phyloP scores from a whole-genome alignment of 495 filamentous ascomycete species.

The Aspergillus egyptiacus region DNA sequence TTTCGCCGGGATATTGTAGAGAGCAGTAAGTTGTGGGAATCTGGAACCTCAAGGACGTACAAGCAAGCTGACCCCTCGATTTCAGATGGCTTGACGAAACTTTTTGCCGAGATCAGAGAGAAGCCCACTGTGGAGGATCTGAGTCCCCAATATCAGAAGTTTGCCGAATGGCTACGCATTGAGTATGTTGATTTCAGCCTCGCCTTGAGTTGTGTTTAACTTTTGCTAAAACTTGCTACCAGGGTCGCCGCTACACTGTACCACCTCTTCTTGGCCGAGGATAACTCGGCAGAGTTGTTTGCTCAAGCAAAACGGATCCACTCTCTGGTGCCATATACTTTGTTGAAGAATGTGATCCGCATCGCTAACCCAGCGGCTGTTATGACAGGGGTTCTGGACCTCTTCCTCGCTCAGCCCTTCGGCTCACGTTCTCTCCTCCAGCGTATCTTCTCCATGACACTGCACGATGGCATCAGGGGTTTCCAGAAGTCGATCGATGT shows the following conservation, averaged over 20 bases:
- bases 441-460: conserved; percentile 83
- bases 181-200: conserved; percentile 46
- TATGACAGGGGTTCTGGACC: conserved; percentile 85
- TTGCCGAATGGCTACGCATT: conserved; percentile 96
- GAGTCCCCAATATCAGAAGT: conserved; percentile 92
- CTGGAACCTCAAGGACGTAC: neutral
- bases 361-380: conserved; percentile 94
- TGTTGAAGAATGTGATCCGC: conserved; percentile 93
- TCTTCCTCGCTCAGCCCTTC: conserved; percentile 94
- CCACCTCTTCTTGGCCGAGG: conserved; percentile 94
- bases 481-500: conserved; percentile 82
- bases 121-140: conserved; percentile 82
- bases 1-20: conserved; percentile 72
- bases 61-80: conserved; percentile 3
- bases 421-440: conserved; percentile 85
- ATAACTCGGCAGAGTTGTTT: conserved; percentile 94
- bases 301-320: conserved; percentile 91
- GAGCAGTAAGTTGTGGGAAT: conserved; percentile 53
- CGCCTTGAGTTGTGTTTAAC: neutral
- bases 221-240: conserved; percentile 14
- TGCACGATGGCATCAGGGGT: conserved; percentile 80
- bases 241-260: conserved; percentile 91
- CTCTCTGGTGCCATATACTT: conserved; percentile 82
- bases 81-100: conserved; percentile 78
- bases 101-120: conserved; percentile 85